phyloP scores from a whole-genome alignment of 768 basidiomycete species.

The Daedaleopsis sinensis region DNA sequence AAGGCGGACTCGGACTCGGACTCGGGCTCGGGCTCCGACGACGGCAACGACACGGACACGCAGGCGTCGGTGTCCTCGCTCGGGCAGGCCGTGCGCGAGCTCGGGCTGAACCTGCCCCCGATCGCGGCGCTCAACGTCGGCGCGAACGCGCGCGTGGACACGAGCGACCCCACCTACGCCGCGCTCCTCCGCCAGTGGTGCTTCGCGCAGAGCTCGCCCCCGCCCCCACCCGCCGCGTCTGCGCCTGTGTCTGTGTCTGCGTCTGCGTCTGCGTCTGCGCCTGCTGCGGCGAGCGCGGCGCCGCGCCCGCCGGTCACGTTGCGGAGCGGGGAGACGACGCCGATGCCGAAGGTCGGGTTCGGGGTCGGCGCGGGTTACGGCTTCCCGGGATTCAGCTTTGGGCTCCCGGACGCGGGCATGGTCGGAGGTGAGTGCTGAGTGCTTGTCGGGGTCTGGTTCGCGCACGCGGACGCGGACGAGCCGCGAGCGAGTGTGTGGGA shows the following conservation, averaged over 20 bases:
- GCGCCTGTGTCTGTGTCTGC: neutral
- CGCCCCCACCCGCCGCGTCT: neutral
- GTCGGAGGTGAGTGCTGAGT: conserved; percentile 30
- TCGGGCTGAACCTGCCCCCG: conserved; percentile 19
- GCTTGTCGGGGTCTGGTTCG: too few relatives aligned
- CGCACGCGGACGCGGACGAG: neutral
- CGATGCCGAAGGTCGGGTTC: conserved; percentile 20
- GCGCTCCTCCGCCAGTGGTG: conserved; percentile 71
- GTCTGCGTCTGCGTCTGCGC: neutral
- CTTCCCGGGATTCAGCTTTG: conserved; percentile 30
- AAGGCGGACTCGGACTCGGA: neutral
- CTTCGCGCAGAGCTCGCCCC: conserved; percentile 54
- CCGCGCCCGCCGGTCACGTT: conserved; percentile 2
- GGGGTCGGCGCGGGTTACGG: conserved; percentile 25
- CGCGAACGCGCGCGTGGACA: conserved; percentile 26
- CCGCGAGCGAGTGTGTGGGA: neutral
- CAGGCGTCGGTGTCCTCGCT: conserved; percentile 6
- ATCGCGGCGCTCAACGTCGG: neutral
- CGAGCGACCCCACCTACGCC: conserved; percentile 49
- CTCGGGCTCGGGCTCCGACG: neutral
- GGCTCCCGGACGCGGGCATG: conserved; percentile 28
- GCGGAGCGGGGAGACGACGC: conserved; percentile 16
- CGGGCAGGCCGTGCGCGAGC: conserved; percentile 15
- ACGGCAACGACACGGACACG: conserved; percentile 12
- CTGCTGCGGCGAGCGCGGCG: neutral